Conservation (phyloP, 495 filamentous ascomycete genomes). For the Penicillium coffeae region DNA sequence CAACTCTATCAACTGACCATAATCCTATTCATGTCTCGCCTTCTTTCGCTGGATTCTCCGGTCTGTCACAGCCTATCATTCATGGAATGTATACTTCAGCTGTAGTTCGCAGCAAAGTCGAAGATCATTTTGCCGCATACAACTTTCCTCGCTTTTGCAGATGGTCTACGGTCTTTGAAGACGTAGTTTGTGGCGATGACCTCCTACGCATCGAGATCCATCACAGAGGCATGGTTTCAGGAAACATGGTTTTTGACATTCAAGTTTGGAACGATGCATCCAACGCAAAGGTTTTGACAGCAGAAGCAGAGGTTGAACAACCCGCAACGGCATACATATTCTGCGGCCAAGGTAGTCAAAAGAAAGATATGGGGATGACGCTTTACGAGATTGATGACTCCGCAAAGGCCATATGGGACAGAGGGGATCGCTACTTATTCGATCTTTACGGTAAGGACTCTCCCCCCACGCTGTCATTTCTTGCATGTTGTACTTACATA, state of each 20-base stretch:
- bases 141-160: conserved; percentile 94
- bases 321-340: conserved; percentile 97
- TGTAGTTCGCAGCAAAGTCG: conserved; percentile 88
- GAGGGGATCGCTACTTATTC: conserved; percentile 94
- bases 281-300: conserved; percentile 89
- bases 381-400: conserved; percentile 87
- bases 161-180: conserved; percentile 89
- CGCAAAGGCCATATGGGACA: conserved; percentile 95
- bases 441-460: conserved; percentile 98
- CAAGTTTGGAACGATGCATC: conserved; percentile 90
- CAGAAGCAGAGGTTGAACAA: conserved; percentile 96
- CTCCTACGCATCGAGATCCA: conserved; percentile 88
- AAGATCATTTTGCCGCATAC: conserved; percentile 99
- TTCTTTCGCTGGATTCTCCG: conserved; percentile 91
- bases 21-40: conserved; percentile 98
- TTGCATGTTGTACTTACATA: too few species aligned
- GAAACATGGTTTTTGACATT: conserved; percentile 98
- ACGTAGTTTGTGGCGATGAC: conserved; percentile 97
- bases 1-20: conserved; percentile 93
- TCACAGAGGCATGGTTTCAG: conserved; percentile 95
- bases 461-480: too few species aligned
- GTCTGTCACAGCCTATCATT: conserved; percentile 91
- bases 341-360: conserved; percentile 95
- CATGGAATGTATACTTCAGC: conserved; percentile 99
- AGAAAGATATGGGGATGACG: conserved; percentile 99